Evolutionary conservation across 83 land plant genomes (phyloP).

Genomic region (Picea abies): DNA sequence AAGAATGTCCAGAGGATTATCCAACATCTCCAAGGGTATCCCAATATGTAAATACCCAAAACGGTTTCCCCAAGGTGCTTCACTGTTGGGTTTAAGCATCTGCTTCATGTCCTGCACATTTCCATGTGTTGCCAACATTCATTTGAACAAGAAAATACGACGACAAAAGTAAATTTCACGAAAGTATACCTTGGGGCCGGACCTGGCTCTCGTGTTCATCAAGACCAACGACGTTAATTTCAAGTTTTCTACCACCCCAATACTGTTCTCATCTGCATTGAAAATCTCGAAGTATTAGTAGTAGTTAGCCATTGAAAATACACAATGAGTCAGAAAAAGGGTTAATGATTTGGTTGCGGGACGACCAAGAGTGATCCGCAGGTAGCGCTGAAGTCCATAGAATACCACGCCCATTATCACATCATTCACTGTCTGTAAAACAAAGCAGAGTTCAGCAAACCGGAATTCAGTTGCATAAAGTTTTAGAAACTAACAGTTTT

Average conservation of each 20-base stretch:
- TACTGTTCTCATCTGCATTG: no score
- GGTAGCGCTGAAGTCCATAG: background rate
- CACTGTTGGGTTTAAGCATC: background rate
- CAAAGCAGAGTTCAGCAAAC: background rate
- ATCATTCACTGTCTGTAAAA: conserved; percentile 8
- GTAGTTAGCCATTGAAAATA: no score
- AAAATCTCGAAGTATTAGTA: no score
- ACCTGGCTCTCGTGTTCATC: background rate
- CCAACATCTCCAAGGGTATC: background rate
- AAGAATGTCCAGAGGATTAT: background rate
- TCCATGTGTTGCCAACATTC: background rate
- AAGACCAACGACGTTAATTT: background rate
- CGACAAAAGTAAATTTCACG: background rate
- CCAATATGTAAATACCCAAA: background rate
- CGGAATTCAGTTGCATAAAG: no score
- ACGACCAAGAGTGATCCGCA: background rate
- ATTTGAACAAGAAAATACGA: background rate
- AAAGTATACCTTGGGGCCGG: background rate
- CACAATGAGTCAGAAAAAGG: background rate
- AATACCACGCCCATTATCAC: background rate
- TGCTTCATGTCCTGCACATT: background rate
- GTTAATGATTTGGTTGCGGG: no score
- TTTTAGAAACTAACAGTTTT: background rate
- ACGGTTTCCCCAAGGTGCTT: background rate
- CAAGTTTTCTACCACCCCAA: background rate